A percentile compares a stretch with the other conserved stretches of the same genome.
Conservation (phyloP, 1,284 basidiomycete genomes). For the Malassezia pachydermatis region DNA sequence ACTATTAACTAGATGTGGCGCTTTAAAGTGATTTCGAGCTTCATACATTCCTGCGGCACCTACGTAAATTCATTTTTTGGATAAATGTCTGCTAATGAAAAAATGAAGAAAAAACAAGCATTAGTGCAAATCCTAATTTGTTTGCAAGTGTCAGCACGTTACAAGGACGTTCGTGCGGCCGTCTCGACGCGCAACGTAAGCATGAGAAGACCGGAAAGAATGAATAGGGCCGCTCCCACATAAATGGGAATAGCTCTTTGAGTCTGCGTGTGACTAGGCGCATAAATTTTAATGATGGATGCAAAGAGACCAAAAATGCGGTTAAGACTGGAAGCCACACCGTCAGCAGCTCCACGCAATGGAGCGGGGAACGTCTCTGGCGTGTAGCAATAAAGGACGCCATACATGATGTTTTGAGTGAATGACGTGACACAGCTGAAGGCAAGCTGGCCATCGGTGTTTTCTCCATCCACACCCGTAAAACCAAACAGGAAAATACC, state of each 20-base stretch:
- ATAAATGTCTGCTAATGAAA: no score
- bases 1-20: no score
- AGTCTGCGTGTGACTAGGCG: conserved; percentile 4
- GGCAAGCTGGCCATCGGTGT: conserved; percentile 27
- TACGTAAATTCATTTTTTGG: no score
- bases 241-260: conserved; percentile 32
- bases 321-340: conserved; percentile 39
- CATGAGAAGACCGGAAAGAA: conserved; percentile 30
- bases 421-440: conserved; percentile 39
- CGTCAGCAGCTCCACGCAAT: conserved; percentile 44
- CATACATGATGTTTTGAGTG: conserved; percentile 39
- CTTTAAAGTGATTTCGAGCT: no score
- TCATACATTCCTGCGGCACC: no score
- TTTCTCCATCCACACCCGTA: conserved; percentile 24
- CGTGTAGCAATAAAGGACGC: conserved; percentile 37
- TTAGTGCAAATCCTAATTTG: no score
- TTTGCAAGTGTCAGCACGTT: no score
- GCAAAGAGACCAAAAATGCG: conserved; percentile 39
- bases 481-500: conserved; percentile 46
- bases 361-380: conserved; percentile 45
- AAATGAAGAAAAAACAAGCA: no score
- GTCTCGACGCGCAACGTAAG: conserved; percentile 36
- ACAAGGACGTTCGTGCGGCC: conserved; percentile 8
- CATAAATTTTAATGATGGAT: conserved; percentile 42
- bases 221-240: conserved; percentile 35